Base-by-base conservation (phyloP, 2,329 filamentous ascomycete genomes). In the Chalaropsis ovoidea region DNA sequence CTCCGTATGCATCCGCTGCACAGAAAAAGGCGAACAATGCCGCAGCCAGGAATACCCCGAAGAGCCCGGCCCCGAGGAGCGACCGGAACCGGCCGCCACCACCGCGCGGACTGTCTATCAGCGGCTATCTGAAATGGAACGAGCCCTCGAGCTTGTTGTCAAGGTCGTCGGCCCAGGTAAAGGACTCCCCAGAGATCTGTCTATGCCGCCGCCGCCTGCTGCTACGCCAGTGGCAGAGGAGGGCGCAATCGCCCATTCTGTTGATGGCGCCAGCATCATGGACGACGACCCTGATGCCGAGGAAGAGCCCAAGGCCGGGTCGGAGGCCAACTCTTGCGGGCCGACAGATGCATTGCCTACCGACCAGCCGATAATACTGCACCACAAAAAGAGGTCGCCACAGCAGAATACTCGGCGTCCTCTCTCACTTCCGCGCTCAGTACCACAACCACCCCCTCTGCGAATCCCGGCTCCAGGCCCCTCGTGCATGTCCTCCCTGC, bases 41-140 rank as follows among this genome's bases (percentile, higher is more conserved):
- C 69, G 81, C 39, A 76, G 78, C 67, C 81, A 84, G 68, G 79
- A 81, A 62, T 76, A 76, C 27, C 73, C 74, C 1, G 75, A 79
- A 22, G 70, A 74, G 22, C 61, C 45, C 7, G n/a, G 61, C 1
- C 56, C 47, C 13, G 39, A 64, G 13, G 67, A 68, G 22, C 68
- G 71, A 11, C 27, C 22, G 6, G 49, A 31, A 10, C 47, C 54
- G n/a, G 19, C 63, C 11, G 22, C 17, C 13, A n/a, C 3, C n/a
- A 17, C 66, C 11, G 19, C 56, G 15, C 63, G 63, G 4, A 65
- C 66, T 19, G 63, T 67, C 6, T 60, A 67, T 24, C 66, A 67
- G 39, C 47, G 66, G 11, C 58, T 67, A 22, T 47, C 66, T 2
- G 63, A 67, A 47, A 67, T 67, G 66, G 66, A 67, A 49, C 63